Conservation (phyloP, 805 yeast genomes). For the Barnettozyma sucrosica region DNA sequence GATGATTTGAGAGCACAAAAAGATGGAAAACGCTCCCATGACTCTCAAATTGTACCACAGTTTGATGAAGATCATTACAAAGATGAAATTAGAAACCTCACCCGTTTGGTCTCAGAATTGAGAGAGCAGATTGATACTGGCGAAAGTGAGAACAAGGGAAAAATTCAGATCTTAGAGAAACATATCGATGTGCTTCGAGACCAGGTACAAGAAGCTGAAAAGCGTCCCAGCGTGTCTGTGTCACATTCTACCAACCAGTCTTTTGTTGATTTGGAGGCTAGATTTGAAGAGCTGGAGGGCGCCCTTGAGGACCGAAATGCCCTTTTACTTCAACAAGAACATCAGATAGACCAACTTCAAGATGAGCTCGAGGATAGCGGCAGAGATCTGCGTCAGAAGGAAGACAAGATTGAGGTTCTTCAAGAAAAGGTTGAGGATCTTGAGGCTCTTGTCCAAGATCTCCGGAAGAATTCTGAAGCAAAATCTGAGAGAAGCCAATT, state of each 20-base stretch:
- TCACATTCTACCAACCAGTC: background rate
- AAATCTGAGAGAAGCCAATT: conserved; percentile 6
- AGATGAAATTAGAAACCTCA: conserved; percentile 10
- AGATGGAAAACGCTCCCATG: background rate
- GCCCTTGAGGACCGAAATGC: background rate
- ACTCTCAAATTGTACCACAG: background rate
- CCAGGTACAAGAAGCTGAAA: conserved; percentile 8
- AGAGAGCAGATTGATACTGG: background rate
- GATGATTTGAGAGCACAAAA: conserved; percentile 5
- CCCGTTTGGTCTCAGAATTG: background rate
- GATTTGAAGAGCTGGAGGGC: conserved; percentile 3
- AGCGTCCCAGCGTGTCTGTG: conserved; percentile 2
- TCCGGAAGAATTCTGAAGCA: conserved; percentile 10
- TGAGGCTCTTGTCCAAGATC: conserved; percentile 15
- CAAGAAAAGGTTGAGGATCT: conserved; percentile 15
- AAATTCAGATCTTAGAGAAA: background rate
- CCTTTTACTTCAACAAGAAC: background rate
- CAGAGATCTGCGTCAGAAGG: conserved; percentile 17
- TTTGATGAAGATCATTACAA: conserved; percentile 4
- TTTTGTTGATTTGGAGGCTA: conserved; percentile 14
- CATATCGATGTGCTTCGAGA: conserved; percentile 12
- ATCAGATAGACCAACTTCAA: conserved; percentile 10
- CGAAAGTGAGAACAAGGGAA: background rate
- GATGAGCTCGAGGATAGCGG: conserved; percentile 13
- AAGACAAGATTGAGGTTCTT: conserved; percentile 19